Conservation (phyloP, 495 filamentous ascomycete genomes). For the Tuber indicum region DNA sequence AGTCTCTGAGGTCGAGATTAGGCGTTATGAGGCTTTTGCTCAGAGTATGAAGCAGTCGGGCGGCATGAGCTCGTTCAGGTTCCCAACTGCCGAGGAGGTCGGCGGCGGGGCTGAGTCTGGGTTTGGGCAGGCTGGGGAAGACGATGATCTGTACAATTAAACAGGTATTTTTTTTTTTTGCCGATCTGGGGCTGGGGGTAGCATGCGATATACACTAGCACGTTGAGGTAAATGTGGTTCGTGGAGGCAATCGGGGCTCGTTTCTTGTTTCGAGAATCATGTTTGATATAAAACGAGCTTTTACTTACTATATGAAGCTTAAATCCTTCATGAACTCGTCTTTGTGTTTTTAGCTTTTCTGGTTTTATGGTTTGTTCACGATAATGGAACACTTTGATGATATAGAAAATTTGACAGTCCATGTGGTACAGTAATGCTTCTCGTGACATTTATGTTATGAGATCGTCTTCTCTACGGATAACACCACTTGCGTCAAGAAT, state of each 20-base stretch:
- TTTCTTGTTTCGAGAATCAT: not conserved
- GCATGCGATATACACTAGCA: not conserved
- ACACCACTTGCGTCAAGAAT: not conserved
- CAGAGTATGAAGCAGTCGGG: conserved; percentile 98
- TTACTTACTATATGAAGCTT: not conserved
- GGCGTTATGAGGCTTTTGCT: conserved; percentile 95
- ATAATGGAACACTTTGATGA: conserved; percentile 6
- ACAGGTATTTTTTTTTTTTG: conserved; percentile 30
- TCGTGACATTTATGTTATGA: not conserved
- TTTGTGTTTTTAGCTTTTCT: conserved; percentile 2
- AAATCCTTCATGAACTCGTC: not conserved
- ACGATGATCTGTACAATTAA: conserved; percentile 71
- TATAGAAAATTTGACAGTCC: not conserved
- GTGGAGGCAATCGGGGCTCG: not conserved
- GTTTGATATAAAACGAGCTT: conserved; percentile 3
- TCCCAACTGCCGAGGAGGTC: conserved; percentile 67
- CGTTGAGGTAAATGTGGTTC: not conserved
- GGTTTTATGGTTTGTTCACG: not conserved
- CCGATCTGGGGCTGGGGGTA: conserved; percentile 1
- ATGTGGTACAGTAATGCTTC: not conserved
- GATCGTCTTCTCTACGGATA: not conserved
- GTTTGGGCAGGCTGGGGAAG: conserved; percentile 78
- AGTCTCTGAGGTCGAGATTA: conserved; percentile 92
- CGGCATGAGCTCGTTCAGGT: conserved; percentile 92
- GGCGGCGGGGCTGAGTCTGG: conserved; percentile 52